Conservation (phyloP, 768 basidiomycete species). For the Sarcodon aspratus region DNA sequence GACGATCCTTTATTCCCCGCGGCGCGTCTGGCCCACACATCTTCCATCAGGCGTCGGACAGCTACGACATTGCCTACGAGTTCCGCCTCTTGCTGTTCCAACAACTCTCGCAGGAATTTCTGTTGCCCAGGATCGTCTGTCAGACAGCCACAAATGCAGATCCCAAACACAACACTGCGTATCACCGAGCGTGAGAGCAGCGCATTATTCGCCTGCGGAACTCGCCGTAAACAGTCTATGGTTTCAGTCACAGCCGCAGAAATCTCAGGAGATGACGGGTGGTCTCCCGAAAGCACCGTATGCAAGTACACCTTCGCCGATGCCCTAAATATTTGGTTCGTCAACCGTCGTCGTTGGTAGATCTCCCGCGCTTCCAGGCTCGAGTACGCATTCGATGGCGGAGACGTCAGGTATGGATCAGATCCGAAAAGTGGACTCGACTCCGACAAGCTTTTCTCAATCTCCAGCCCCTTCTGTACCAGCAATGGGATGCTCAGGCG, state of each 20-base stretch:
- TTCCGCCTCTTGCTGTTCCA: slow-evolving; percentile 40
- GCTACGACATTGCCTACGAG: slow-evolving; percentile 56
- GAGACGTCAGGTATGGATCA: not conserved
- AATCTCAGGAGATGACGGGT: slow-evolving; percentile 57
- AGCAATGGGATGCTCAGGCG: slow-evolving; percentile 50
- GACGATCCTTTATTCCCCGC: slow-evolving; percentile 13
- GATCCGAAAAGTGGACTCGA: not conserved
- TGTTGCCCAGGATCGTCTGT: slow-evolving; percentile 39
- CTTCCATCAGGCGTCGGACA: slow-evolving; percentile 38
- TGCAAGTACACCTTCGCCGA: slow-evolving; percentile 68
- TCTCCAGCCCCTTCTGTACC: slow-evolving; percentile 37
- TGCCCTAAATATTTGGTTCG: slow-evolving; percentile 50
- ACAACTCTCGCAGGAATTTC: slow-evolving; percentile 27
- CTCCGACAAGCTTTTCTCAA: slow-evolving; percentile 36
- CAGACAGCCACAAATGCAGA: slow-evolving; percentile 64
- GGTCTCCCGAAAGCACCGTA: slow-evolving; percentile 65
- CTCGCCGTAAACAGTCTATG: slow-evolving; percentile 31
- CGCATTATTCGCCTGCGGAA: slow-evolving; percentile 20
- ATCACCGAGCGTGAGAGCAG: slow-evolving; percentile 40
- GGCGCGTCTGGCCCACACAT: slow-evolving; percentile 42
- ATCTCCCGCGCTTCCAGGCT: slow-evolving; percentile 11
- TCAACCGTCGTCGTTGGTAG: slow-evolving; percentile 21
- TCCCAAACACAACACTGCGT: slow-evolving; percentile 68
- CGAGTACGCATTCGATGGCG: slow-evolving; percentile 1
- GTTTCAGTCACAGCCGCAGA: slow-evolving; percentile 39